phyloP scores from a whole-genome alignment of 73 alveolate species.

The Halteria grandinella region DNA sequence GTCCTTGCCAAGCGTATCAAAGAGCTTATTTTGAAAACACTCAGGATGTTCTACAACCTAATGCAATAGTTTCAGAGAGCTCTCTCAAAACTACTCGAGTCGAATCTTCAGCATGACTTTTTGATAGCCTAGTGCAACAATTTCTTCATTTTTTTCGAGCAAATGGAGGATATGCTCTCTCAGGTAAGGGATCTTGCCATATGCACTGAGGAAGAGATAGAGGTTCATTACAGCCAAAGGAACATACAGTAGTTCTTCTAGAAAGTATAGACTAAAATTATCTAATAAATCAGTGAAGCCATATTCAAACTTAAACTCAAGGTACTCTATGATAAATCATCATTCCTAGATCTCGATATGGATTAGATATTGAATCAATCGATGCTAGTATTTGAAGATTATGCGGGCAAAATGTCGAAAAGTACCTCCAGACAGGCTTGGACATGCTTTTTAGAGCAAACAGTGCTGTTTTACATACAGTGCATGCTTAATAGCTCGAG shows the following conservation, averaged over 20 bases:
- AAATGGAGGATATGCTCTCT: conserved; percentile 33
- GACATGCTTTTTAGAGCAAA: conserved; percentile 51
- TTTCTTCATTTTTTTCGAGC: conserved; percentile 61
- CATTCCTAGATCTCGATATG: conserved; percentile 61
- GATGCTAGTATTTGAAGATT: conserved; percentile 40
- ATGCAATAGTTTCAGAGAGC: conserved; percentile 56
- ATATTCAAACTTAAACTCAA: conserved; percentile 30
- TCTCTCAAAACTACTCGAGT: conserved; percentile 26
- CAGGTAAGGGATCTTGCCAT: neutral
- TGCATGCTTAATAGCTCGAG: conserved; percentile 69
- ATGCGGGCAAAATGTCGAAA: conserved; percentile 57
- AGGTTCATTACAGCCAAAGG: conserved; percentile 22
- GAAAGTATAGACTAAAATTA: conserved; percentile 24
- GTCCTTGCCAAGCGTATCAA: conserved; percentile 52
- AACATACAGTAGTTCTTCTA: conserved; percentile 2
- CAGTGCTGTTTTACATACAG: conserved; percentile 62
- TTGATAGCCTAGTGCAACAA: conserved; percentile 67
- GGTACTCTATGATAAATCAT: neutral
- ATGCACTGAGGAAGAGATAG: conserved; percentile 51
- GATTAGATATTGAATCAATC: conserved; percentile 55
- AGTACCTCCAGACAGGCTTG: conserved; percentile 52
- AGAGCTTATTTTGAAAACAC: conserved; percentile 52
- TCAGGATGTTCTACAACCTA: conserved; percentile 44
- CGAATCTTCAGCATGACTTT: conserved; percentile 38
- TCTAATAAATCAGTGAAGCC: conserved; percentile 4